Evolutionary conservation across 2,329 filamentous ascomycete genomes (phyloP).

Genomic region (Hypoxylon sp.): DNA sequence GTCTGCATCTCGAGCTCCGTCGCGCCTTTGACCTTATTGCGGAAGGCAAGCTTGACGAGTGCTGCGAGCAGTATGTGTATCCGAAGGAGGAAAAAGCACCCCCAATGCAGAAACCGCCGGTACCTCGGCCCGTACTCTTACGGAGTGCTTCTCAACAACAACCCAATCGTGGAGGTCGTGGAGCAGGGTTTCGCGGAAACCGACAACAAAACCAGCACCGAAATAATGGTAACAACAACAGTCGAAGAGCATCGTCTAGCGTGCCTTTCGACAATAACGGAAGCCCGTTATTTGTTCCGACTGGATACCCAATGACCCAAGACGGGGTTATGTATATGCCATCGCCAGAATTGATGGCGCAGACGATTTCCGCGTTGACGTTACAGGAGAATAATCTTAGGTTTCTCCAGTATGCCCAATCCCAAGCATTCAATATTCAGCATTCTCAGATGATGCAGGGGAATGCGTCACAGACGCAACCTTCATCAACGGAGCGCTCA

Average conservation of each 20-base stretch:
- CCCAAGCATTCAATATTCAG: slow-evolving; percentile 58
- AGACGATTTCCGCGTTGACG: slow-evolving; percentile 61
- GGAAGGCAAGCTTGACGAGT: slow-evolving; percentile 82
- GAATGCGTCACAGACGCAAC: slow-evolving; percentile 51
- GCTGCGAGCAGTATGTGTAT: slow-evolving; percentile 89
- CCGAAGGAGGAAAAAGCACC: slow-evolving; percentile 81
- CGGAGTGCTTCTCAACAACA: slow-evolving; percentile 73
- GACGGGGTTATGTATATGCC: slow-evolving; percentile 65
- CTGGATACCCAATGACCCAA: slow-evolving; percentile 58
- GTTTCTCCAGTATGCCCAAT: slow-evolving; percentile 62
- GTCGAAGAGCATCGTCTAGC: slow-evolving; percentile 66
- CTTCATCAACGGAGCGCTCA: slow-evolving; percentile 63
- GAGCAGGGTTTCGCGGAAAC: slow-evolving; percentile 62
- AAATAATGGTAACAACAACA: slow-evolving; percentile 59
- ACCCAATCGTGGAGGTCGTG: slow-evolving; percentile 60
- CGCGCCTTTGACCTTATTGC: slow-evolving; percentile 87
- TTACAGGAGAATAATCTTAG: slow-evolving; percentile 61
- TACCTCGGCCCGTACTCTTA: slow-evolving; percentile 68
- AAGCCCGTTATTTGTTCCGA: slow-evolving; percentile 57
- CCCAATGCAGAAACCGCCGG: slow-evolving; percentile 66
- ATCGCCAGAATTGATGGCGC: slow-evolving; percentile 57
- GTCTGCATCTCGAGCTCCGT: slow-evolving; percentile 89
- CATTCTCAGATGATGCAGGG: slow-evolving; percentile 60
- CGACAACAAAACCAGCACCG: slow-evolving; percentile 57
- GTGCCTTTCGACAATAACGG: slow-evolving; percentile 63